Evolutionary conservation across 192 early-diverging fungal genomes (phyloP).

Genomic region (Coemansia sp.): DNA sequence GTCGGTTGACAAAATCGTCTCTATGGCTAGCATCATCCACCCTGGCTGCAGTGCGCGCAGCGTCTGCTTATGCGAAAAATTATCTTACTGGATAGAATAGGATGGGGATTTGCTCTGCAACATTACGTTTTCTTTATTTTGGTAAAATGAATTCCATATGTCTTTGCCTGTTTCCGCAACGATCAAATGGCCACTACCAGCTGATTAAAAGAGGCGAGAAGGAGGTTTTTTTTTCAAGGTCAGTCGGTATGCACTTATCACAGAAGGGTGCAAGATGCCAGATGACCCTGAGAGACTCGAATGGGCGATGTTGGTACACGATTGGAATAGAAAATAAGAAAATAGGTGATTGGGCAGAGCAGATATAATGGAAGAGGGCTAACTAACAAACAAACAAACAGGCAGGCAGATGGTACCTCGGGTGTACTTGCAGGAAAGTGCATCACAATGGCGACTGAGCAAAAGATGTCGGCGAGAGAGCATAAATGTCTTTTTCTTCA

Average conservation of each 20-base stretch:
- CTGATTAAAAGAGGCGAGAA: background rate
- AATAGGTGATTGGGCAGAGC: background rate
- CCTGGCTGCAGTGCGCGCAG: background rate
- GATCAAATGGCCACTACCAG: background rate
- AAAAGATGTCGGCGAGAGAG: too few species aligned
- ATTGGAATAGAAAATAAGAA: background rate
- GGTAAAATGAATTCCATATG: background rate
- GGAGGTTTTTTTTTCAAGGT: background rate
- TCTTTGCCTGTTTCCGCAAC: background rate
- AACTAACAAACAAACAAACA: background rate
- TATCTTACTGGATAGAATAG: background rate
- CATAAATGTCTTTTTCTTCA: background rate
- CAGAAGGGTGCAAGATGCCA: background rate
- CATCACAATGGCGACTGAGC: background rate
- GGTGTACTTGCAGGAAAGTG: background rate
- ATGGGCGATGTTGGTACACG: background rate
- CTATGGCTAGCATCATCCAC: too few species aligned
- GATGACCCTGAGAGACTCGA: background rate
- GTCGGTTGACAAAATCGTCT: background rate
- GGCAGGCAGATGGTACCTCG: background rate
- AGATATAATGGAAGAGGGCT: background rate
- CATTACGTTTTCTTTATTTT: background rate
- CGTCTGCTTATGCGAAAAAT: background rate
- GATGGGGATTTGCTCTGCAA: background rate
- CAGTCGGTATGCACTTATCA: background rate